Evolutionary conservation across 2,329 filamentous ascomycete genomes (phyloP).

Genomic region (Echinosphaeria canescens): DNA sequence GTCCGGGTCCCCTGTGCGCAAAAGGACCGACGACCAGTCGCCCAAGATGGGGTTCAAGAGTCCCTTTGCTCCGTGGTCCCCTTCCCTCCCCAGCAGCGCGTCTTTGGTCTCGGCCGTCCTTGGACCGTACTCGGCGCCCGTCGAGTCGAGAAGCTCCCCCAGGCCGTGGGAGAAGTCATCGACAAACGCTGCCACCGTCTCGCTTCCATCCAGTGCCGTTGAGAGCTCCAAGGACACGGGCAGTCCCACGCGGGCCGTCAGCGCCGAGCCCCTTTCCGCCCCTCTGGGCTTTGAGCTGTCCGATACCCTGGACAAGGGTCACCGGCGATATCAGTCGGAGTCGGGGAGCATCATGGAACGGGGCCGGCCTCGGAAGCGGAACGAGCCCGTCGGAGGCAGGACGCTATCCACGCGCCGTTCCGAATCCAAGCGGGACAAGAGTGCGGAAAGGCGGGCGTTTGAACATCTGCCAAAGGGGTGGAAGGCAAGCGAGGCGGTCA

Average conservation of each 20-base stretch:
- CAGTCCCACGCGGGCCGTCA: too few relatives aligned
- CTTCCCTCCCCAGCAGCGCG: conserved; percentile 17
- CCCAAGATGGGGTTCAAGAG: too few relatives aligned
- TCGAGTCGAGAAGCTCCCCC: conserved; percentile 19
- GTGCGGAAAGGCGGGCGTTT: conserved; percentile 32
- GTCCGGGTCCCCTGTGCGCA: conserved; percentile 16
- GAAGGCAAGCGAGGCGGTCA: conserved; percentile 26
- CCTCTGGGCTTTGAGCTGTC: too few relatives aligned
- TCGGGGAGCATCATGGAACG: conserved; percentile 36
- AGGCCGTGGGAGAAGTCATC: conserved; percentile 20
- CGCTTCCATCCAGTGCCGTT: too few relatives aligned
- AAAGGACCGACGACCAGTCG: too few relatives aligned
- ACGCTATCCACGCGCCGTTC: conserved; percentile 13
- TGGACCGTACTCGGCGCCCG: conserved; percentile 26
- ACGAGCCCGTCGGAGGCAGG: conserved; percentile 9
- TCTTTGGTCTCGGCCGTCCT: conserved; percentile 21
- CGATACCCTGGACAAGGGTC: conserved; percentile 25
- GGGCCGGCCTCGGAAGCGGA: conserved; percentile 33
- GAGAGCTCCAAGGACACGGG: conserved; percentile 10
- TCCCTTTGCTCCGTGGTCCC: conserved; percentile 21
- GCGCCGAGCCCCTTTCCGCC: too few relatives aligned
- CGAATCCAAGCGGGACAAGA: conserved; percentile 21
- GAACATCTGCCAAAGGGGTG: conserved; percentile 37
- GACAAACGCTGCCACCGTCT: conserved; percentile 7
- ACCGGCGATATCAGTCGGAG: conserved; percentile 33